phyloP scores from a whole-genome alignment of 768 basidiomycete genomes.

The Ramaria sp. region DNA sequence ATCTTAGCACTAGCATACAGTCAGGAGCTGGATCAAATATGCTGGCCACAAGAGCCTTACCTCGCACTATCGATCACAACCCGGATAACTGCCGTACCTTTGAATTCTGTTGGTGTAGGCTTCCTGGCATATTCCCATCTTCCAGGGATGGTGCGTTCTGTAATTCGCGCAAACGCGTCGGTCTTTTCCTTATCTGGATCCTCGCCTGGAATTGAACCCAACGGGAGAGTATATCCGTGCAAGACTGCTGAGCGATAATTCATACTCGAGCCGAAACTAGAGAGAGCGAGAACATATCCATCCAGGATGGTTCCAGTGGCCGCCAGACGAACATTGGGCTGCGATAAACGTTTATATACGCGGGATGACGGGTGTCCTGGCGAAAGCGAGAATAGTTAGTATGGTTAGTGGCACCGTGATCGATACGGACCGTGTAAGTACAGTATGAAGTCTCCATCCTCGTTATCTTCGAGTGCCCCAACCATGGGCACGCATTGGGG shows the following conservation, averaged over 20 bases:
- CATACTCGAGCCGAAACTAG: slow-evolving; percentile 9
- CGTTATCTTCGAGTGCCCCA: slow-evolving; percentile 10
- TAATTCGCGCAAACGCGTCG: slow-evolving; percentile 4
- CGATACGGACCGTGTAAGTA: slow-evolving; percentile 11
- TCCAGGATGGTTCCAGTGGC: slow-evolving; percentile 12
- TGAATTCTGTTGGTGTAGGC: slow-evolving; percentile 8
- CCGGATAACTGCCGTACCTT: slow-evolving; percentile 5
- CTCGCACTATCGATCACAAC: slow-evolving; percentile 7
- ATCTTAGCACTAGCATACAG: background rate
- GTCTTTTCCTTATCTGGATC: background rate
- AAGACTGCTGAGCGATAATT: slow-evolving; percentile 14
- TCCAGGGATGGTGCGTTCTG: slow-evolving; percentile 5
- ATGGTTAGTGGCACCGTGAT: background rate
- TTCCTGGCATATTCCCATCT: slow-evolving; percentile 8
- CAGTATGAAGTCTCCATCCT: slow-evolving; percentile 10
- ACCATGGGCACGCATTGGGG: slow-evolving; percentile 15
- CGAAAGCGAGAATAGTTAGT: background rate
- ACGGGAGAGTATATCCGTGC: slow-evolving; percentile 13
- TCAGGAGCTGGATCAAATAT: background rate
- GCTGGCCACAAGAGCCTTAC: background rate
- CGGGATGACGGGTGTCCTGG: slow-evolving; percentile 7
- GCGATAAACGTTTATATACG: slow-evolving; percentile 2
- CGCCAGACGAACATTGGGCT: slow-evolving; percentile 5
- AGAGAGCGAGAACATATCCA: slow-evolving; percentile 14
- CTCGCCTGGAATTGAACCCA: slow-evolving; percentile 1